Evolutionary conservation across 78 protist genomes (phyloP).

Genomic region (Dictyostelium intermedium): DNA sequence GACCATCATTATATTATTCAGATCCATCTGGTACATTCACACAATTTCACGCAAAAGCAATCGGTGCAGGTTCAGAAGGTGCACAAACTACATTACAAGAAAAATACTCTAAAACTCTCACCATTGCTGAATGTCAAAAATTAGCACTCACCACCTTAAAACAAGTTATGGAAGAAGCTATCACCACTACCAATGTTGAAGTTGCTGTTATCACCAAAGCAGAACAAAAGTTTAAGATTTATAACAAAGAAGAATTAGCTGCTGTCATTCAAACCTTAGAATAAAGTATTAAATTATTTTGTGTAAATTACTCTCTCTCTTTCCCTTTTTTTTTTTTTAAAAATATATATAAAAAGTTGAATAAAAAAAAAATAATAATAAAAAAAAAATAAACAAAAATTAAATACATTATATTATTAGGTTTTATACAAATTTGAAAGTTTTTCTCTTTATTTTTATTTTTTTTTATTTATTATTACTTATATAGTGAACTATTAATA

Average conservation of each 20-base stretch:
- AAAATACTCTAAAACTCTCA: slow-evolving; percentile 91
- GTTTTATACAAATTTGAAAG: too few relatives aligned
- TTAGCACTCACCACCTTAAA: slow-evolving; percentile 93
- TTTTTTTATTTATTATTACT: neutral
- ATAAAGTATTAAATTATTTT: neutral
- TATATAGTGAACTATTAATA: neutral
- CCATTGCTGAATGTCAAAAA: slow-evolving; percentile 93
- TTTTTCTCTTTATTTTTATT: too few relatives aligned
- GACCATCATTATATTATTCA: slow-evolving; percentile 96
- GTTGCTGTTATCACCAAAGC: slow-evolving; percentile 79
- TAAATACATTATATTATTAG: too few relatives aligned
- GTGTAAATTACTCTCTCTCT: neutral
- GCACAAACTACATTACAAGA: slow-evolving; percentile 97
- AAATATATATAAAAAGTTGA: too few relatives aligned
- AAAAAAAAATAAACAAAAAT: neutral
- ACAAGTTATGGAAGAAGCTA: slow-evolving; percentile 99
- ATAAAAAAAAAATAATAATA: neutral
- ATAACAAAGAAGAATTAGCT: slow-evolving; percentile 81
- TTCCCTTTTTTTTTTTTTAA: neutral
- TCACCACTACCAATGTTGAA: slow-evolving; percentile 91
- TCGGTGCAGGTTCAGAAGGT: slow-evolving; percentile 98
- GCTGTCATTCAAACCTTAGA: slow-evolving; percentile 72
- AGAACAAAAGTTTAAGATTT: slow-evolving; percentile 70
- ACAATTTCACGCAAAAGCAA: slow-evolving; percentile 95
- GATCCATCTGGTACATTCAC: slow-evolving; percentile 99